Evolutionary conservation across 2,329 filamentous ascomycete species (phyloP).

Genomic region (Alternaria triticina): DNA sequence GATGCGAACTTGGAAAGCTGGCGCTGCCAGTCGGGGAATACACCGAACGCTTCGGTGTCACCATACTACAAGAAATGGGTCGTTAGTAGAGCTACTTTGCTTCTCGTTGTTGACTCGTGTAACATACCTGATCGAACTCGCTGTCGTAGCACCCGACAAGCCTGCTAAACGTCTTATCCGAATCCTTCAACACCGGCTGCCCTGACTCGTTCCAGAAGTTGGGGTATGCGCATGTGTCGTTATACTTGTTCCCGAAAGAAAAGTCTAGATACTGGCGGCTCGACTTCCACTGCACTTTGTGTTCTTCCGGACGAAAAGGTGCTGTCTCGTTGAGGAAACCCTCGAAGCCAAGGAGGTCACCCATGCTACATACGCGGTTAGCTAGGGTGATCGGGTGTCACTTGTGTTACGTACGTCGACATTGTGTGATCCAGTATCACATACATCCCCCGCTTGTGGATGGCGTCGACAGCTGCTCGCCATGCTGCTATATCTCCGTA

Average conservation of each 20-base stretch:
- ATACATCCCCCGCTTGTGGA: constrained; percentile 69
- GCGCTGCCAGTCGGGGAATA: constrained; percentile 51
- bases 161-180: not conserved
- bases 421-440: constrained; percentile 71
- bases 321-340: not conserved
- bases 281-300: not conserved
- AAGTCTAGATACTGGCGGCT: not conserved
- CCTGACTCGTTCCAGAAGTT: not conserved
- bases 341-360: not conserved
- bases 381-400: not conserved
- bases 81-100: not conserved
- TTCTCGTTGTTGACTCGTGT: not conserved
- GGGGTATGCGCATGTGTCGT: not conserved
- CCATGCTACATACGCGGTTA: not conserved
- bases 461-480: constrained; percentile 63
- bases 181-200: not conserved
- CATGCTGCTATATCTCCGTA: constrained; percentile 65
- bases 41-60: not conserved
- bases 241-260: not conserved
- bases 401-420: constrained; percentile 53
- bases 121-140: not conserved
- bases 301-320: not conserved
- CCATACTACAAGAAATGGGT: not conserved
- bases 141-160: not conserved
- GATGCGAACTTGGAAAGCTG: constrained; percentile 71